These are phyloP conservation scores for Eucalyptus albens DNA, from an alignment of 345 rosid genomes.

Conservation along the genomic window DNA sequence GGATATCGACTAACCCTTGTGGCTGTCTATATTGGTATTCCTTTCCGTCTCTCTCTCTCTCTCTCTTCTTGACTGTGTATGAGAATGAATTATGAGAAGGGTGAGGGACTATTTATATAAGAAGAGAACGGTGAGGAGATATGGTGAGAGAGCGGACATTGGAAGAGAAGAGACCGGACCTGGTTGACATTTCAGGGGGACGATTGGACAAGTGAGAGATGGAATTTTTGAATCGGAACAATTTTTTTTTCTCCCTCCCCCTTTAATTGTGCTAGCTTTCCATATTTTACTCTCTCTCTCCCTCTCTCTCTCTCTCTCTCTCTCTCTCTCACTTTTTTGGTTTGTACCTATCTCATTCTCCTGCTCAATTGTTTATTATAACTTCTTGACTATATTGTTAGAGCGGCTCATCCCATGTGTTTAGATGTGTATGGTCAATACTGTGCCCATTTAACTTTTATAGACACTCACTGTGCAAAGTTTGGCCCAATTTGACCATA, in stretches of 20 bases:
- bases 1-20: background rate
- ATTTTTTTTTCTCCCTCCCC: background rate
- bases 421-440: background rate
- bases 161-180: constrained; percentile 19
- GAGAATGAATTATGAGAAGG: background rate
- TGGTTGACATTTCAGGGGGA: constrained; percentile 39
- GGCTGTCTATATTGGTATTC: background rate
- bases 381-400: background rate
- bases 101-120: constrained; percentile 14
- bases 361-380: background rate
- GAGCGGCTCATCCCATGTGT: background rate
- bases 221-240: background rate
- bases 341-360: background rate
- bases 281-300: background rate
- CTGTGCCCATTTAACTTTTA: background rate
- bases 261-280: background rate
- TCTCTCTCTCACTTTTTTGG: background rate
- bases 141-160: background rate
- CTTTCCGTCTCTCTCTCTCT: background rate
- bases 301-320: background rate
- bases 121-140: constrained; percentile 1
- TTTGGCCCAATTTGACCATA: background rate
- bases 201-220: constrained; percentile 6
- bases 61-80: background rate
- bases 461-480: background rate